Percentiles rank a stretch among this genome's conserved stretches.
phyloP scores from a whole-genome alignment of 2,329 filamentous ascomycete genomes.

The Claviceps purpurea region DNA sequence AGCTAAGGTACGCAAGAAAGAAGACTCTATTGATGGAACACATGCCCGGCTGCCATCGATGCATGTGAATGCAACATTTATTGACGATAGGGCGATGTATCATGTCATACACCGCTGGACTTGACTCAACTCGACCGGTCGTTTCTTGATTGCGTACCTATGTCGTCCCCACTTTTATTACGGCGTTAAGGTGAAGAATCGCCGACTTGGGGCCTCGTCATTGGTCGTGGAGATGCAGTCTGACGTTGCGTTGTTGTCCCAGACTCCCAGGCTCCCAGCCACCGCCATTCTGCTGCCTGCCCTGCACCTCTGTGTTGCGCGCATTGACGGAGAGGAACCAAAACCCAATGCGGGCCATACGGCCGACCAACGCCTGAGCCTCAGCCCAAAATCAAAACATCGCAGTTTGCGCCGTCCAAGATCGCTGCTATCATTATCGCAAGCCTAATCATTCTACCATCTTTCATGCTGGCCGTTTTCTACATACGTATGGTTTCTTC shows the following conservation, averaged over 20 bases:
- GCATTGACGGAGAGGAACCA: neutral
- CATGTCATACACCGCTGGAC: too few relatives aligned
- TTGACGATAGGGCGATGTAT: too few relatives aligned
- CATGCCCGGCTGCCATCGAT: too few relatives aligned
- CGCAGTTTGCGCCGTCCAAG: neutral
- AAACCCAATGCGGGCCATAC: neutral
- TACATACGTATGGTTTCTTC: neutral
- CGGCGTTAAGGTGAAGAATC: too few relatives aligned
- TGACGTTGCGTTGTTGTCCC: neutral
- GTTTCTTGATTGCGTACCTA: too few relatives aligned
- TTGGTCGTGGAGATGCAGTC: too few relatives aligned
- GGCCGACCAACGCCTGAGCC: constrained; percentile 3
- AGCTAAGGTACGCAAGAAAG: too few relatives aligned
- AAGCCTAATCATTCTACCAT: neutral
- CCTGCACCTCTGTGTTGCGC: neutral
- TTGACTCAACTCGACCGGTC: too few relatives aligned
- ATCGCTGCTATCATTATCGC: neutral
- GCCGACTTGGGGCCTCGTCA: too few relatives aligned
- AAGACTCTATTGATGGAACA: too few relatives aligned
- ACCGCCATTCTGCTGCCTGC: neutral
- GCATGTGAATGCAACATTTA: too few relatives aligned
- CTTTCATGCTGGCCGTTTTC: neutral
- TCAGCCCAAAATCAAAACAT: constrained; percentile 7
- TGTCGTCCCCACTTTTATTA: too few relatives aligned
- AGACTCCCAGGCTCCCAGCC: neutral